phyloP scores from a whole-genome alignment of 2,329 filamentous ascomycete species.

The Diplodia mutila region DNA sequence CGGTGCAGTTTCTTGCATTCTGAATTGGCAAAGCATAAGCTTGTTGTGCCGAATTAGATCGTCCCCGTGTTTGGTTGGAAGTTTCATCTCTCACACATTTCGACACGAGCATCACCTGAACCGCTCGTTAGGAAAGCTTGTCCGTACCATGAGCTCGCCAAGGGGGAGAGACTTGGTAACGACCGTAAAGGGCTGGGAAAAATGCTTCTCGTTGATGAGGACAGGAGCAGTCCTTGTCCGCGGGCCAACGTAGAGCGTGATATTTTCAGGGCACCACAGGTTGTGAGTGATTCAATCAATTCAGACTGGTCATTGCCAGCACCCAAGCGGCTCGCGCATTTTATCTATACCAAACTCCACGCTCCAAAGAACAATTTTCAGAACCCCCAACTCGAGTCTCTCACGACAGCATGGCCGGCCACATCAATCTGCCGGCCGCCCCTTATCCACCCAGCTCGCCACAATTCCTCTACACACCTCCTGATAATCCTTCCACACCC shows the following conservation, averaged over 20 bases:
- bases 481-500: slow-evolving; percentile 54
- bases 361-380: not conserved
- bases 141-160: too few relatives aligned
- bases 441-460: slow-evolving; percentile 54
- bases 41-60: too few relatives aligned
- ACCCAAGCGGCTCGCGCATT: not conserved
- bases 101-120: too few relatives aligned
- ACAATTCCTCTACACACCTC: slow-evolving; percentile 52
- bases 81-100: too few relatives aligned
- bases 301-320: not conserved
- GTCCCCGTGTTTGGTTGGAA: too few relatives aligned
- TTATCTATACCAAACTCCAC: not conserved
- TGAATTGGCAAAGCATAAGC: not conserved
- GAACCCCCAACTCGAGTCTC: too few relatives aligned
- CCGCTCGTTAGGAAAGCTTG: too few relatives aligned
- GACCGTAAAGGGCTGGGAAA: not conserved
- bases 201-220: too few relatives aligned
- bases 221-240: not conserved
- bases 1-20: not conserved
- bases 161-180: too few relatives aligned
- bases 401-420: too few relatives aligned
- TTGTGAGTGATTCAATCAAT: not conserved
- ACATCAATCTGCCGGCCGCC: slow-evolving; percentile 31
- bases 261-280: not conserved
- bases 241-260: not conserved